Percentiles rank a stretch among this genome's conserved stretches.
Evolutionary conservation across 306 rosid genomes (phyloP).

Genomic region (Vicia sativa): DNA sequence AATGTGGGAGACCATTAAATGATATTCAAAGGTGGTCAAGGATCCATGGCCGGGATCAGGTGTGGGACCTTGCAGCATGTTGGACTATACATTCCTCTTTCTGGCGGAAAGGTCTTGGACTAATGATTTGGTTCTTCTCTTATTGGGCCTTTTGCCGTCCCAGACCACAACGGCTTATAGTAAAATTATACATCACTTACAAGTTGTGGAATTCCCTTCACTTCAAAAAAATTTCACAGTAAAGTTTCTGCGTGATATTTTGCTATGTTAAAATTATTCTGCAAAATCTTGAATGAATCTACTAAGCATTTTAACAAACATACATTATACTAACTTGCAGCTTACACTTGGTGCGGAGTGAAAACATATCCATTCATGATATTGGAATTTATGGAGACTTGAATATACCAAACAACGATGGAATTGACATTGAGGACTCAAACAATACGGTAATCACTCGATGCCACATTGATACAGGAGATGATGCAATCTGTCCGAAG

Average conservation of each 20-base stretch:
- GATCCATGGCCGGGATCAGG: no score
- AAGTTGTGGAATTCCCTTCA: background rate
- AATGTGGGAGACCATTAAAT: no score
- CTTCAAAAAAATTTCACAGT: background rate
- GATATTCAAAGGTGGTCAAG: no score
- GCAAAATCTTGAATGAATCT: no score
- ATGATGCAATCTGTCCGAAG: conserved; percentile 95
- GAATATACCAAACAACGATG: conserved; percentile 88
- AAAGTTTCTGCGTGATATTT: background rate
- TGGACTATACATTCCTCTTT: no score
- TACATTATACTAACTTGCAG: conserved; percentile 51
- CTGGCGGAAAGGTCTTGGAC: no score
- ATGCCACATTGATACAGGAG: conserved; percentile 88
- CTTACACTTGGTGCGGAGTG: conserved; percentile 77
- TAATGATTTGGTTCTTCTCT: no score
- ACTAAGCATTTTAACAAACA: conserved; percentile 18
- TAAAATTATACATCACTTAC: background rate
- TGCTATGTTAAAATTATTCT: background rate
- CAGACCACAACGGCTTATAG: background rate
- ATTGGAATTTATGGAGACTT: conserved; percentile 82
- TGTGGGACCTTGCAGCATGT: no score
- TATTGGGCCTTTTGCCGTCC: no score
- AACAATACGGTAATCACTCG: conserved; percentile 73
- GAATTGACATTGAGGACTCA: conserved; percentile 93
- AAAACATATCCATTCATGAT: conserved; percentile 54